Evolutionary conservation across 2,329 filamentous ascomycete genomes (phyloP).

Genomic region (Neocucurbitaria cava): DNA sequence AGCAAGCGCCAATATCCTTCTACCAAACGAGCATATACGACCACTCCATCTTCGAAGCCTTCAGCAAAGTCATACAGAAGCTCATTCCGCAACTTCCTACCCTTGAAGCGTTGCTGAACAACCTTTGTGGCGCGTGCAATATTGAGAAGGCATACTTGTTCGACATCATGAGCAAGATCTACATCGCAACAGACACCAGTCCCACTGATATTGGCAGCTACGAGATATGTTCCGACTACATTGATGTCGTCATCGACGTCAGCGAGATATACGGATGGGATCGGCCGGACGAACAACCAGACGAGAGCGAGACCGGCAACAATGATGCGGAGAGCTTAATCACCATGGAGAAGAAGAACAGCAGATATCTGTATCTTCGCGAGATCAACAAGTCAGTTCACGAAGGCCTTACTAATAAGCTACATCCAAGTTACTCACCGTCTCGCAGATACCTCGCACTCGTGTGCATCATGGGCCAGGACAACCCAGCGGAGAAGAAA

Average conservation of each 20-base stretch:
- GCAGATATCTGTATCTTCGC: conserved; percentile 68
- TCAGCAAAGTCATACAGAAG: conserved; percentile 98
- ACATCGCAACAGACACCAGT: conserved; percentile 93
- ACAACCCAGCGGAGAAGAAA: conserved; percentile 82
- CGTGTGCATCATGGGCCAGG: conserved; percentile 85
- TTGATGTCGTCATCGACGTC: conserved; percentile 97
- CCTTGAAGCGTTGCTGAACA: conserved; percentile 91
- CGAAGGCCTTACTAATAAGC: background rate
- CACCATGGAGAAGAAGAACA: conserved; percentile 64
- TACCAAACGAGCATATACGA: conserved; percentile 98
- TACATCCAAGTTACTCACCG: conserved; percentile 10
- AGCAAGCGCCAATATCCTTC: conserved; percentile 92
- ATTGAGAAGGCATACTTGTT: conserved; percentile 99
- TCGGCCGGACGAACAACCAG: conserved; percentile 44
- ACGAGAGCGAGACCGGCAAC: conserved; percentile 51
- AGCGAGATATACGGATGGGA: conserved; percentile 92
- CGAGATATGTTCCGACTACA: conserved; percentile 98
- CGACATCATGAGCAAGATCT: conserved; percentile 97
- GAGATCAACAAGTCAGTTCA: conserved; percentile 70
- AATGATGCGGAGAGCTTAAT: conserved; percentile 69
- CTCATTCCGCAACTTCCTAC: conserved; percentile 92
- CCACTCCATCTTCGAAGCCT: conserved; percentile 97
- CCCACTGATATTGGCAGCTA: conserved; percentile 95
- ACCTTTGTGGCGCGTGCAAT: conserved; percentile 88
- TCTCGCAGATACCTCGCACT: conserved; percentile 73